These are phyloP conservation scores for Xerocomus potaroensis DNA, from an alignment of 768 basidiomycete genomes.

Conservation along the genomic window DNA sequence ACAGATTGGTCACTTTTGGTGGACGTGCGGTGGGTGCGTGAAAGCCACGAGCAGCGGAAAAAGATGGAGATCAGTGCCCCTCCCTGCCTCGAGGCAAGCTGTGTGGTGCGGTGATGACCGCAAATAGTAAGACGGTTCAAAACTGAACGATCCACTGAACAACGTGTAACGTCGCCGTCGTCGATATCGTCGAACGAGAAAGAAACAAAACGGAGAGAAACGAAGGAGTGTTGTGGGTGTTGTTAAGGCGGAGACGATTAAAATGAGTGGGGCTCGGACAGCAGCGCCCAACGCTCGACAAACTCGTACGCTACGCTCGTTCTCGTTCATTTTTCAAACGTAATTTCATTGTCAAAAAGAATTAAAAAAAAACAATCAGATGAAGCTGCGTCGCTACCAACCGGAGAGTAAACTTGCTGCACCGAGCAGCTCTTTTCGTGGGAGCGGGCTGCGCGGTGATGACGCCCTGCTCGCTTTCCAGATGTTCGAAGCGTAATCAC, in stretches of 20 bases:
- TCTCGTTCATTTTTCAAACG: constrained; percentile 6
- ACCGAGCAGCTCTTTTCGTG: too few species aligned
- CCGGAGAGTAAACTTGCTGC: not conserved
- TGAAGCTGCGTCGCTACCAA: not conserved
- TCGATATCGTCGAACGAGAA: constrained; percentile 4
- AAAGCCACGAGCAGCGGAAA: constrained; percentile 32
- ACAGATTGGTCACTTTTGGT: constrained; percentile 27
- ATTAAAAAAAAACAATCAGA: too few species aligned
- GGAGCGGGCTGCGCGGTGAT: constrained; percentile 11
- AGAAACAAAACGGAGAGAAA: constrained; percentile 3
- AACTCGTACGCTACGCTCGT: too few species aligned
- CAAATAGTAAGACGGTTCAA: constrained; percentile 20
- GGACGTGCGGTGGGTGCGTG: constrained; percentile 34
- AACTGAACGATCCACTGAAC: constrained; percentile 9
- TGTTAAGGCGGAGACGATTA: constrained; percentile 24
- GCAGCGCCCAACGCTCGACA: not conserved
- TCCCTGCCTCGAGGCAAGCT: constrained; percentile 31
- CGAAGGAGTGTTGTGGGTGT: constrained; percentile 16
- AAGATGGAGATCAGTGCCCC: constrained; percentile 24
- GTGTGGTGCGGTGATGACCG: constrained; percentile 12
- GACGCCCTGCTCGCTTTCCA: not conserved
- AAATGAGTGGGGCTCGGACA: not conserved
- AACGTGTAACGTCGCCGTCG: constrained; percentile 4
- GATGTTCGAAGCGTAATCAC: constrained; percentile 3
- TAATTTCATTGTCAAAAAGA: constrained; percentile 6